phyloP scores from a whole-genome alignment of 306 rosid species.

The Sesbania bispinosa region DNA sequence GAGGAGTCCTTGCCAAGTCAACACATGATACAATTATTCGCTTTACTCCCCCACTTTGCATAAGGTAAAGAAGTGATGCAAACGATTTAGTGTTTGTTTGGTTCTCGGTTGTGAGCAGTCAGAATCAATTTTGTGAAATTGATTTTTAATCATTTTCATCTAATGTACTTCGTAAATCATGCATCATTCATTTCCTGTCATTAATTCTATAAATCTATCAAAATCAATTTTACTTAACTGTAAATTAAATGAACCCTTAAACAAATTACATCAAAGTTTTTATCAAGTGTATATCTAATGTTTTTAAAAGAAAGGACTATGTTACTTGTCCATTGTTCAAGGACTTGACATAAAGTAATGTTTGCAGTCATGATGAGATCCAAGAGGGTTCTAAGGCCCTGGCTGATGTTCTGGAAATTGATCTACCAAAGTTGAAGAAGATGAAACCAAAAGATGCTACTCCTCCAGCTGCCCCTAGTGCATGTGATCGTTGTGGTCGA shows the following conservation, averaged over 20 bases:
- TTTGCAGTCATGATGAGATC: slow-evolving; percentile 75
- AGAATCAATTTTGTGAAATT: too few species aligned
- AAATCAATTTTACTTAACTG: too few species aligned
- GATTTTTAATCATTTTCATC: too few species aligned
- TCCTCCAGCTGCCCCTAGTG: slow-evolving; percentile 38
- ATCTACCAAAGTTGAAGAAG: slow-evolving; percentile 70
- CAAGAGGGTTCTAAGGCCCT: slow-evolving; percentile 66
- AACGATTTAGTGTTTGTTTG: too few species aligned
- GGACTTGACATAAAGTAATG: background rate
- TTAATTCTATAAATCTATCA: too few species aligned
- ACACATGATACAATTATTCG: slow-evolving; percentile 87
- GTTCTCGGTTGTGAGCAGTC: too few species aligned
- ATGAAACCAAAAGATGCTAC: slow-evolving; percentile 49
- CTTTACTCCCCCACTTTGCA: slow-evolving; percentile 87
- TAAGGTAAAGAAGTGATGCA: slow-evolving; percentile 53
- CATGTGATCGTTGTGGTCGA: slow-evolving; percentile 88
- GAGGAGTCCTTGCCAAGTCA: slow-evolving; percentile 97
- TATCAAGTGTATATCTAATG: too few species aligned
- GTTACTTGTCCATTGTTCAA: background rate
- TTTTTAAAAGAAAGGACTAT: too few species aligned
- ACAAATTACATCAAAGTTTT: too few species aligned
- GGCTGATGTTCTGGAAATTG: slow-evolving; percentile 68
- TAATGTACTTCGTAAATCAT: too few species aligned
- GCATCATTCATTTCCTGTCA: too few species aligned
- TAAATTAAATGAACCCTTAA: too few species aligned